Evolutionary conservation across 2,329 filamentous ascomycete species (phyloP).

Genomic region (Sporothrix inflata): DNA sequence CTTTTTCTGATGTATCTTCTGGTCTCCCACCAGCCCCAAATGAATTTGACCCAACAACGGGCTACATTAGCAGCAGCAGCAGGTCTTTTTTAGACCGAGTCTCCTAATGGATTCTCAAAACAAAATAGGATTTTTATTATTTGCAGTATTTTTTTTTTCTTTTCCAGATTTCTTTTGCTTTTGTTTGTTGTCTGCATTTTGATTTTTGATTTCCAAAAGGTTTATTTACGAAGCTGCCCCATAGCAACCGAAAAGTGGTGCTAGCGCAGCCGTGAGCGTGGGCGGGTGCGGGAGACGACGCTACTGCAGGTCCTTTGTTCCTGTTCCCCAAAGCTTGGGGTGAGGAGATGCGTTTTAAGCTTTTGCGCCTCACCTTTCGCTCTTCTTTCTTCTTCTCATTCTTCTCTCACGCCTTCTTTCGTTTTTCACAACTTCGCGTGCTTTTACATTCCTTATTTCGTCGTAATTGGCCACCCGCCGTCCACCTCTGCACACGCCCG

Average conservation of each 20-base stretch:
- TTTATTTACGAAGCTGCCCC: not conserved
- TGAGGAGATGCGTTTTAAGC: not conserved
- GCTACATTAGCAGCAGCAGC: too few species aligned
- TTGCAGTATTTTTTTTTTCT: not conserved
- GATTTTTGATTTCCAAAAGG: not conserved
- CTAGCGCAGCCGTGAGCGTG: not conserved
- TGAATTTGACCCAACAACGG: too few species aligned
- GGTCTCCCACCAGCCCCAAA: too few species aligned
- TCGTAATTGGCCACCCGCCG: not conserved
- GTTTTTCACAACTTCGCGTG: not conserved
- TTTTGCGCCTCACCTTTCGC: not conserved
- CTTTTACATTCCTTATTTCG: not conserved
- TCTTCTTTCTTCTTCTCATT: not conserved
- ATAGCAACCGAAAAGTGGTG: not conserved
- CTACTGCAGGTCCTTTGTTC: slow-evolving; percentile 16
- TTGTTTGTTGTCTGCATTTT: not conserved
- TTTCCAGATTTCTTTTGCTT: not conserved
- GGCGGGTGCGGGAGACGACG: not conserved
- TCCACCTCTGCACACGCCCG: not conserved
- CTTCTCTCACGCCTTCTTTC: not conserved
- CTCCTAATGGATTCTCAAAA: too few species aligned
- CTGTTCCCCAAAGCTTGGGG: not conserved
- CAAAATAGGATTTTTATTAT: not conserved
- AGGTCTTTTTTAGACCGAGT: too few species aligned
- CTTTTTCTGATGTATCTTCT: too few species aligned